Conservation (phyloP, 805 yeast genomes). For the Ogataea chonburiensis region DNA sequence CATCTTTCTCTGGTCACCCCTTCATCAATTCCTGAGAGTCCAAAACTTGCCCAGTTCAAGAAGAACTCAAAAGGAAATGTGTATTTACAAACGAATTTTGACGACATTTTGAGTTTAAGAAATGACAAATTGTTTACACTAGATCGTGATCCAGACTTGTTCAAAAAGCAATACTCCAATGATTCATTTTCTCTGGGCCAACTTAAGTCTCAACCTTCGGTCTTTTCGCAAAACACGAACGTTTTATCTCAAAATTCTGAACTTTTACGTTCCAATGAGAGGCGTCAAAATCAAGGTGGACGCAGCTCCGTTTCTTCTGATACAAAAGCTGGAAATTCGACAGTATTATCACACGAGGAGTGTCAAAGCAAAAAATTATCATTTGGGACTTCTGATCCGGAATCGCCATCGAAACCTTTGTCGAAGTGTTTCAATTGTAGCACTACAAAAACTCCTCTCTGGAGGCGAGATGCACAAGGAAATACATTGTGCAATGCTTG, state of each 20-base stretch:
- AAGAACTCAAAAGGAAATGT: conserved; percentile 8
- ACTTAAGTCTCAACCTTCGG: conserved; percentile 25
- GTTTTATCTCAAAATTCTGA: conserved; percentile 17
- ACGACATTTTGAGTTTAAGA: conserved; percentile 28
- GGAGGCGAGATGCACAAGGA: conserved; percentile 61
- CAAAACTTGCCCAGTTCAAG: conserved; percentile 11
- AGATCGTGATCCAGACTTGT: conserved; percentile 25
- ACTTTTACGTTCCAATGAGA: neutral
- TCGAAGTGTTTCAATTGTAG: conserved; percentile 57
- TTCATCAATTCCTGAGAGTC: conserved; percentile 25
- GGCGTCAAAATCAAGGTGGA: too few species aligned
- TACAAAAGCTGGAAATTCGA: neutral
- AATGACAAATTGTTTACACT: conserved; percentile 24
- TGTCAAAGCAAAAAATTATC: neutral
- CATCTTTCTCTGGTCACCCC: conserved; percentile 18
- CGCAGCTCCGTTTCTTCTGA: neutral
- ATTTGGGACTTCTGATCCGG: neutral
- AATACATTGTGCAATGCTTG: conserved; percentile 65
- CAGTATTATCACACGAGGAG: neutral
- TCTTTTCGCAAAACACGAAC: conserved; percentile 24
- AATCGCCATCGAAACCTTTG: conserved; percentile 13
- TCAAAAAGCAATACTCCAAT: conserved; percentile 18
- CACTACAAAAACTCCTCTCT: conserved; percentile 58
- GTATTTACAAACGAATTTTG: conserved; percentile 21
- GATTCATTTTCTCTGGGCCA: conserved; percentile 16